These are phyloP conservation scores for Trichocladium antarcticum DNA, from an alignment of 495 filamentous ascomycete species.

Conservation along the genomic window DNA sequence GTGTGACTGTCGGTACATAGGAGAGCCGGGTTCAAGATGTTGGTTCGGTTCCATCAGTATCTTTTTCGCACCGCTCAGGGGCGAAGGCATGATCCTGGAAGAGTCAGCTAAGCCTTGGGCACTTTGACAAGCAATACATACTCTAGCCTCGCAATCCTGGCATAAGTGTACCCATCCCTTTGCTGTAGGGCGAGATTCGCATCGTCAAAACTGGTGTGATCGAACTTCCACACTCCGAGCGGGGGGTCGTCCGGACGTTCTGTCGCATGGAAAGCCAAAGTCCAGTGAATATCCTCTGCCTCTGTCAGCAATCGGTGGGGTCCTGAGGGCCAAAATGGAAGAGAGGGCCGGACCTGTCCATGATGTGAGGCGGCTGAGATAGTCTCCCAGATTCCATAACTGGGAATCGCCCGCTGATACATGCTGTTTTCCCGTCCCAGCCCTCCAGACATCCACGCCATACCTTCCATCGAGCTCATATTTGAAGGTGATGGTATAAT, in stretches of 20 bases:
- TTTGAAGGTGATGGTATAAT: constrained; percentile 15
- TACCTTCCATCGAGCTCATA: constrained; percentile 10
- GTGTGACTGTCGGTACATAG: background rate
- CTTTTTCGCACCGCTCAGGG: background rate
- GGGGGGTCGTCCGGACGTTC: constrained; percentile 7
- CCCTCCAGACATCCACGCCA: constrained; percentile 18
- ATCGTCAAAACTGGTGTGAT: constrained; percentile 11
- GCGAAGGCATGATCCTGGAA: background rate
- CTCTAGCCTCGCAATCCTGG: constrained; percentile 5
- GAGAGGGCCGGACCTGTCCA: constrained; percentile 6
- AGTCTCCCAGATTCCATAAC: constrained; percentile 20
- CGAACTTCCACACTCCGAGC: constrained; percentile 15
- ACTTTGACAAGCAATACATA: background rate
- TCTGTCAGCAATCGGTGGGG: background rate
- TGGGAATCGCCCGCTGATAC: constrained; percentile 1
- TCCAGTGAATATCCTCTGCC: constrained; percentile 9
- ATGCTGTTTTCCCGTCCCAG: constrained; percentile 5
- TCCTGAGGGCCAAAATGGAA: background rate
- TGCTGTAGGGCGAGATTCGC: constrained; percentile 14
- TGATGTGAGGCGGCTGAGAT: constrained; percentile 13
- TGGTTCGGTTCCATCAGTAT: background rate
- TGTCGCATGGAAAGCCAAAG: constrained; percentile 14
- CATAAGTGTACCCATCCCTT: constrained; percentile 2
- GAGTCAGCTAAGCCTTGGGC: background rate
- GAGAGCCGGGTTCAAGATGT: background rate